A percentile compares a stretch with the other conserved stretches of the same genome.
Conservation (phyloP, 106 monocot genomes). For the Allium fistulosum region DNA sequence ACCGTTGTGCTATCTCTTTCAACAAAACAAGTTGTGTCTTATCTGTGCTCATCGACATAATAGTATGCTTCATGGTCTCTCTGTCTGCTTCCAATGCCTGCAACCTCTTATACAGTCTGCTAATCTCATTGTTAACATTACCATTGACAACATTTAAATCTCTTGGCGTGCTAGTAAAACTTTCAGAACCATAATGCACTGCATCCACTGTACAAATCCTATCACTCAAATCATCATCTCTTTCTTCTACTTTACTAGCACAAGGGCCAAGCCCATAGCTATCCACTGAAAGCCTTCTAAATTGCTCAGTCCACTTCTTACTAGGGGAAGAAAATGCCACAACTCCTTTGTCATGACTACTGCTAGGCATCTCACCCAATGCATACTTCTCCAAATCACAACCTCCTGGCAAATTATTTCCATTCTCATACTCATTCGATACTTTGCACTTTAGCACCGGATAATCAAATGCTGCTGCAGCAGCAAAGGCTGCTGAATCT, state of each 20-base stretch:
- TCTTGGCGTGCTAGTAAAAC: slow-evolving; percentile 14
- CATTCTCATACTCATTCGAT: not conserved
- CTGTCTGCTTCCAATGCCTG: slow-evolving; percentile 29
- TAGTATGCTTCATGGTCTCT: slow-evolving; percentile 23
- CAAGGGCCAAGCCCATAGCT: not conserved
- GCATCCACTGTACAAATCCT: slow-evolving; percentile 47
- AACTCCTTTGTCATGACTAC: slow-evolving; percentile 1
- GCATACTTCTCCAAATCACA: slow-evolving; percentile 8
- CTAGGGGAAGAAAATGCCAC: not conserved
- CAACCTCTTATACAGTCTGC: slow-evolving; percentile 21
- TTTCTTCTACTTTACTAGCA: slow-evolving; percentile 11
- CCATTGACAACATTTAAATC: not conserved
- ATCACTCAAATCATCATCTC: slow-evolving; percentile 24
- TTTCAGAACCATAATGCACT: slow-evolving; percentile 17
- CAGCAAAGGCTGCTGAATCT: not conserved
- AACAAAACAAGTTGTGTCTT: slow-evolving; percentile 16
- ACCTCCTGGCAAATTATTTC: not conserved
- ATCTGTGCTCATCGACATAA: slow-evolving; percentile 20
- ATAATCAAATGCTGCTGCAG: slow-evolving; percentile 5
- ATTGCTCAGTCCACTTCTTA: not conserved
- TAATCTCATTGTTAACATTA: slow-evolving; percentile 7
- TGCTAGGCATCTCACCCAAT: slow-evolving; percentile 12
- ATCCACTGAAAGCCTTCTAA: not conserved
- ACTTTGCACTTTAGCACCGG: slow-evolving; percentile 9
- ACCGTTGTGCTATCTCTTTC: slow-evolving; percentile 24